Percentiles rank a stretch among this genome's conserved stretches.
Conservation (phyloP, 495 filamentous ascomycete species). For the Astrothelium macrocarpum region DNA sequence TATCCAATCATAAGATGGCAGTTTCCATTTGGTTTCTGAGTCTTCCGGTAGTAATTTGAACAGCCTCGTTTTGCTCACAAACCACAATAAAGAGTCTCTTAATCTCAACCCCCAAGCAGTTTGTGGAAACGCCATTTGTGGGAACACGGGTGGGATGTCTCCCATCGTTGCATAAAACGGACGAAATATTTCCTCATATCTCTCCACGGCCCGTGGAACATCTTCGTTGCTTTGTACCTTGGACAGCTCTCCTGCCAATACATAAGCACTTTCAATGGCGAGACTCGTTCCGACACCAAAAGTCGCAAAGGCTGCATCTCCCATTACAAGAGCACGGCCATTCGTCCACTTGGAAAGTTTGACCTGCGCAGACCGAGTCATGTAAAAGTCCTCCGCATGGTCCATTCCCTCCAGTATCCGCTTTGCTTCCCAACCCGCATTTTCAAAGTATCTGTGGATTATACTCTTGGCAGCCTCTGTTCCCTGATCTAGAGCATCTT, state of each 20-base stretch:
- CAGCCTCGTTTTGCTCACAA: conserved; percentile 3
- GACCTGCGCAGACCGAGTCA: conserved; percentile 13
- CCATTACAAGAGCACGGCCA: conserved; percentile 15
- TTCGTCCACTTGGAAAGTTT: conserved; percentile 10
- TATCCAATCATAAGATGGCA: neutral
- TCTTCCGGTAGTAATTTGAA: conserved; percentile 1
- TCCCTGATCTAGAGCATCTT: conserved; percentile 8
- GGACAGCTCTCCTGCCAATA: conserved; percentile 21
- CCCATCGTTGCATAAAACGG: conserved; percentile 7
- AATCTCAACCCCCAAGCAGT: conserved; percentile 11
- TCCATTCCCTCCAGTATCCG: conserved; percentile 20
- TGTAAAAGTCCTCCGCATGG: conserved; percentile 20
- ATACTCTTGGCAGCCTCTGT: conserved; percentile 12
- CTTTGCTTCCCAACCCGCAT: conserved; percentile 17
- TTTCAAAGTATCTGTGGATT: conserved; percentile 14
- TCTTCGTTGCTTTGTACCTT: conserved; percentile 8
- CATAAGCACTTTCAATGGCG: conserved; percentile 19
- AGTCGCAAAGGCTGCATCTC: conserved; percentile 19
- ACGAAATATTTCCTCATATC: conserved; percentile 12
- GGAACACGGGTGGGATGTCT: conserved; percentile 7
- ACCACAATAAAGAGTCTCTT: conserved; percentile 7
- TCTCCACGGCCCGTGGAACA: conserved; percentile 4
- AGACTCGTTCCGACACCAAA: conserved; percentile 19
- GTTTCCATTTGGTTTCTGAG: neutral
- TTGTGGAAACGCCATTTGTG: conserved; percentile 14